Base-by-base conservation (phyloP, 2,329 filamentous ascomycete species). In the Monosporascus sp. region DNA sequence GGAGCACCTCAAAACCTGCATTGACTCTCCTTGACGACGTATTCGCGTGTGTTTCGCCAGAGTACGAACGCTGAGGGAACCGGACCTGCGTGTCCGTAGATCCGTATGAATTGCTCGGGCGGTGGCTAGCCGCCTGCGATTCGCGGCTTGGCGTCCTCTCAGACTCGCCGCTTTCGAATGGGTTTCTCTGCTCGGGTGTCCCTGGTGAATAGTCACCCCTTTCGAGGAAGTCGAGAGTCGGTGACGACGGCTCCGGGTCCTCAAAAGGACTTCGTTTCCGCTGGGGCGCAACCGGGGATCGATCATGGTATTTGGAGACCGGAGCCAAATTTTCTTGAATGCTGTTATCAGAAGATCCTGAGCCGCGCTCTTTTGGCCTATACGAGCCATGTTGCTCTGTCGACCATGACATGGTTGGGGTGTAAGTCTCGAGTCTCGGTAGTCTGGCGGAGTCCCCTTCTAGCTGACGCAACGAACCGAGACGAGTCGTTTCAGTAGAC, bases 1-100 rank as follows among this genome's bases (percentile, higher is more conserved):
- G 65, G 31, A 68, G 54, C 44, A 67, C 54, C 36, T 68, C 65
- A 31, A 68, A 68, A 2, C 65, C 65, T 4, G 58, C 51, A 38
- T 68, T 68, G 2, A 67, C 63, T 36, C 55, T 55, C 36, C 65
- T 61, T 2, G 62, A 54, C 6, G 63, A 49, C 14, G 51, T 60
- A 42, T 66, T 65, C 36, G 51, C 58, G 25, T 63, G 54, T 3
- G 57, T 56, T 6, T 60, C 61, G 47, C 57, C 58, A n/a, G 61
- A 63, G 51, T 68, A 66, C 3, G 60, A 64, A 17, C 66, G 61
- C 20, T 59, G 54, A 8, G 65, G 65, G 34, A 47, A 54, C 45
- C 62, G 61, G 38, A 50, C 17, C 53, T 53, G 49, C 46, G 11
- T 24, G 9, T 50, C 27, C 37, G 15, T 27, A 25, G 20, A 48